Conservation (phyloP, 2,329 filamentous ascomycete species). For the Magnaporthales sp. region DNA sequence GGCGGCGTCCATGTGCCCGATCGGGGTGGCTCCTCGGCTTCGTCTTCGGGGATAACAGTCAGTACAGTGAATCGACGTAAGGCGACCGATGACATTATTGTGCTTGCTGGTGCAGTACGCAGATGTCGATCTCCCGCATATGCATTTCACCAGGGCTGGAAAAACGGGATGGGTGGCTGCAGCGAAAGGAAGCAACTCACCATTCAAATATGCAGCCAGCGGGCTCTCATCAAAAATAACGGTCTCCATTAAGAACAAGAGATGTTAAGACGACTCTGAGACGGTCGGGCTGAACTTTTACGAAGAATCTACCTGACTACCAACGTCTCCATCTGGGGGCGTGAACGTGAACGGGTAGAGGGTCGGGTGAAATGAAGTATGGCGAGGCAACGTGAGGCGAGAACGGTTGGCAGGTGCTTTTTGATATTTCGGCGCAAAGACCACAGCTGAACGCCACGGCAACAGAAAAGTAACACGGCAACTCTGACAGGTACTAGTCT, state of each 20-base stretch:
- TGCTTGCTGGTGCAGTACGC: background rate
- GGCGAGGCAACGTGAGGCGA: background rate
- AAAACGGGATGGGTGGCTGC: slow-evolving; percentile 8
- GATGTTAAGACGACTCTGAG: background rate
- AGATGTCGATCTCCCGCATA: background rate
- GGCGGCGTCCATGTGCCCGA: slow-evolving; percentile 32
- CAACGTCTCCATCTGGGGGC: background rate
- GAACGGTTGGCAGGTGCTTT: background rate
- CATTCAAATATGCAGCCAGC: slow-evolving; percentile 82
- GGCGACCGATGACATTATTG: slow-evolving; percentile 1
- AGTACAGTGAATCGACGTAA: slow-evolving; percentile 7
- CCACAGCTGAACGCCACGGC: background rate
- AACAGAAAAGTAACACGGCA: background rate
- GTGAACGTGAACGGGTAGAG: background rate
- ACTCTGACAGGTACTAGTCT: background rate
- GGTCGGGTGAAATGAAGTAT: no score
- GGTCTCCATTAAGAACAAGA: slow-evolving; percentile 65
- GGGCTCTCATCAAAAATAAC: slow-evolving; percentile 81
- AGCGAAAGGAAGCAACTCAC: slow-evolving; percentile 38
- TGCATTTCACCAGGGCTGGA: background rate
- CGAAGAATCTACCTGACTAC: background rate
- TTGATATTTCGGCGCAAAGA: background rate
- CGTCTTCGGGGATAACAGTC: slow-evolving; percentile 36
- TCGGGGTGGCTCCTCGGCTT: slow-evolving; percentile 28
- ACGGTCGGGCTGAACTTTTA: background rate